Percentiles rank a stretch among this genome's conserved stretches.
These are phyloP conservation scores for Boletus vermiculosoides DNA, from an alignment of 768 basidiomycete species.

Conservation along the genomic window DNA sequence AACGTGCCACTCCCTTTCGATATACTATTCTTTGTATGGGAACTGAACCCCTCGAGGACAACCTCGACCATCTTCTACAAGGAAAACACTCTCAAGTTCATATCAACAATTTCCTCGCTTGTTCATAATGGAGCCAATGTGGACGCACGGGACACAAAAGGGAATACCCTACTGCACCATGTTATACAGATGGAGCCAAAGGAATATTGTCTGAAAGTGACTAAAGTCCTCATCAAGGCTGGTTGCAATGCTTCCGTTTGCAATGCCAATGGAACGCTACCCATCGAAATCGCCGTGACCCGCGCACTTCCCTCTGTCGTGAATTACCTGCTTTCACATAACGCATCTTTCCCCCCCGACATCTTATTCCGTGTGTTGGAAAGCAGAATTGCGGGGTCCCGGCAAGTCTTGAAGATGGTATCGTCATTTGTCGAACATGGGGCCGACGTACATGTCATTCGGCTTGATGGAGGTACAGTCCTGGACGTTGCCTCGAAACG, in stretches of 20 bases:
- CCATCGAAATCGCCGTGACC: background rate
- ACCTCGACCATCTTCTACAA: too few relatives aligned
- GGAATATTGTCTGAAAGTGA: background rate
- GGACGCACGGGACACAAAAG: background rate
- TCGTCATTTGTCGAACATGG: background rate
- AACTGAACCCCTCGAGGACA: background rate
- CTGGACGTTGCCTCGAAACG: background rate
- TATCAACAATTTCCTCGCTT: background rate
- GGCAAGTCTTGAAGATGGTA: background rate
- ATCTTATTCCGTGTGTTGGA: background rate
- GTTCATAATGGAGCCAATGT: background rate
- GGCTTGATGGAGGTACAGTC: background rate
- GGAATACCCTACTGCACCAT: background rate
- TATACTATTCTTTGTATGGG: background rate
- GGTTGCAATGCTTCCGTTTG: background rate
- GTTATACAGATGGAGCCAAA: background rate
- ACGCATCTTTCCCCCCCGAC: background rate
- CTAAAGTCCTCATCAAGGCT: background rate
- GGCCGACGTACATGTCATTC: background rate
- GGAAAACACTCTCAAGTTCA: rapidly evolving
- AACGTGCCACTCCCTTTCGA: background rate
- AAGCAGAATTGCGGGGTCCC: rapidly evolving
- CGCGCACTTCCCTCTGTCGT: background rate
- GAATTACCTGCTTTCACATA: background rate
- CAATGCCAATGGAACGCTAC: background rate